Evolutionary conservation across 2,329 filamentous ascomycete species (phyloP).

Genomic region (Aspergillus fructus): DNA sequence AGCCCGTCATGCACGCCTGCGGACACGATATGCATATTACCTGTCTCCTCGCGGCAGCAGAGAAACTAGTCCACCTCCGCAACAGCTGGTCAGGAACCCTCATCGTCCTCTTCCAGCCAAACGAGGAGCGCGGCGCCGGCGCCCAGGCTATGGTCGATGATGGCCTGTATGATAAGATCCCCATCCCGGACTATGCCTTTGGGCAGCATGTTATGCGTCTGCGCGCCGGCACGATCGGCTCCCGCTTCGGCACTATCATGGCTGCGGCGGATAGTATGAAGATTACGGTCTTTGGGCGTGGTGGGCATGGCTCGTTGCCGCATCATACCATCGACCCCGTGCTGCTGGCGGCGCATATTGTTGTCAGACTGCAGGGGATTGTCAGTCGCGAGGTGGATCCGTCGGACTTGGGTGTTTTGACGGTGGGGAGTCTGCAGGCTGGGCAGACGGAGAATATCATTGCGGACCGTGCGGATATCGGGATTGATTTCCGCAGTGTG

Average conservation of each 20-base stretch:
- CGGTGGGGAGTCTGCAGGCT: conserved; percentile 58
- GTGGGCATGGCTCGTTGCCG: conserved; percentile 59
- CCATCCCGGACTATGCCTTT: conserved; percentile 56
- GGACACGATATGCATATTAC: conserved; percentile 63
- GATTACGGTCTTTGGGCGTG: conserved; percentile 58
- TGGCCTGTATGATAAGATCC: conserved; percentile 54
- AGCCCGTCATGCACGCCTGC: conserved; percentile 62
- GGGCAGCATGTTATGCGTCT: conserved; percentile 57
- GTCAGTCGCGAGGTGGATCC: conserved; percentile 56
- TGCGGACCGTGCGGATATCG: conserved; percentile 53
- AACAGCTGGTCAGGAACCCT: conserved; percentile 62
- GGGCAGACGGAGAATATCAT: conserved; percentile 64
- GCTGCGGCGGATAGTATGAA: conserved; percentile 47
- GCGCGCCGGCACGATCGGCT: conserved; percentile 42
- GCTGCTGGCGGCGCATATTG: conserved; percentile 56
- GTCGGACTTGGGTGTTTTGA: conserved; percentile 57
- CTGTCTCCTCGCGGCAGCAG: conserved; percentile 53
- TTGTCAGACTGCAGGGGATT: conserved; percentile 60
- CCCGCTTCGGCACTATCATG: conserved; percentile 41
- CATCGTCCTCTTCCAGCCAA: conserved; percentile 65
- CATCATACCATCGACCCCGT: conserved; percentile 59
- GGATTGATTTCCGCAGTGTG: conserved; percentile 55
- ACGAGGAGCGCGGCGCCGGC: conserved; percentile 63
- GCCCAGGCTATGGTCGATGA: conserved; percentile 64
- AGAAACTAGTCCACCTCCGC: conserved; percentile 48